Evolutionary conservation across 331 rosid species (phyloP).

Genomic region (Malus hybrid): DNA sequence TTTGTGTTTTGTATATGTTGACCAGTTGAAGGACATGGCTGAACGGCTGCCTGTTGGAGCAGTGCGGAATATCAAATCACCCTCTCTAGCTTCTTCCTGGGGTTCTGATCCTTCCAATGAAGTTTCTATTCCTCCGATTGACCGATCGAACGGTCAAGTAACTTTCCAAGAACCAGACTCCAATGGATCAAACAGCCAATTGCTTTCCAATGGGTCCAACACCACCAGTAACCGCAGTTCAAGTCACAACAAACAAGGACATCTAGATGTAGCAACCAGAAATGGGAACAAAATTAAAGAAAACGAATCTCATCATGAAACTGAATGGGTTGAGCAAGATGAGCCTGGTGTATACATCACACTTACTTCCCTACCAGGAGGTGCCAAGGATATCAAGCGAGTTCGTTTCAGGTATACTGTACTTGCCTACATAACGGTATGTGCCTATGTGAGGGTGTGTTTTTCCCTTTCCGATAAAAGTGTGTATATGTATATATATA

Average conservation of each 20-base stretch:
- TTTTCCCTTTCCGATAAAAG: not conserved
- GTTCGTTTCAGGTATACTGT: slow-evolving; percentile 87
- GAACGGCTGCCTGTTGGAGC: slow-evolving; percentile 95
- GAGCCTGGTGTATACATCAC: slow-evolving; percentile 97
- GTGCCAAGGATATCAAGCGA: slow-evolving; percentile 84
- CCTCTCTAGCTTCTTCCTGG: slow-evolving; percentile 62
- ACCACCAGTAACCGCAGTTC: slow-evolving; percentile 42
- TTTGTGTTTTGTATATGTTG: slow-evolving; percentile 6
- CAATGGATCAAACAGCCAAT: slow-evolving; percentile 53
- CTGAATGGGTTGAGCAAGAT: slow-evolving; percentile 95
- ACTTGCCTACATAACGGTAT: not conserved
- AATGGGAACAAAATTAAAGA: slow-evolving; percentile 82
- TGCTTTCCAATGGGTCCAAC: slow-evolving; percentile 67
- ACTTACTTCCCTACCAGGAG: slow-evolving; percentile 88
- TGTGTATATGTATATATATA: not conserved
- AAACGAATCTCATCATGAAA: slow-evolving; percentile 58
- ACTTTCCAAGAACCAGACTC: slow-evolving; percentile 56
- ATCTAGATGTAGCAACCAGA: slow-evolving; percentile 49
- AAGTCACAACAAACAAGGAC: slow-evolving; percentile 60
- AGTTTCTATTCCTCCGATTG: slow-evolving; percentile 42
- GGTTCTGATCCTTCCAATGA: slow-evolving; percentile 64
- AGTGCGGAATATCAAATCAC: slow-evolving; percentile 65
- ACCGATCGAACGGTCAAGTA: slow-evolving; percentile 54
- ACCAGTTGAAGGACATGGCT: slow-evolving; percentile 96
- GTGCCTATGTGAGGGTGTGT: not conserved